Evolutionary conservation across 1,284 basidiomycete species (phyloP).

Genomic region (Coniophora puteana): DNA sequence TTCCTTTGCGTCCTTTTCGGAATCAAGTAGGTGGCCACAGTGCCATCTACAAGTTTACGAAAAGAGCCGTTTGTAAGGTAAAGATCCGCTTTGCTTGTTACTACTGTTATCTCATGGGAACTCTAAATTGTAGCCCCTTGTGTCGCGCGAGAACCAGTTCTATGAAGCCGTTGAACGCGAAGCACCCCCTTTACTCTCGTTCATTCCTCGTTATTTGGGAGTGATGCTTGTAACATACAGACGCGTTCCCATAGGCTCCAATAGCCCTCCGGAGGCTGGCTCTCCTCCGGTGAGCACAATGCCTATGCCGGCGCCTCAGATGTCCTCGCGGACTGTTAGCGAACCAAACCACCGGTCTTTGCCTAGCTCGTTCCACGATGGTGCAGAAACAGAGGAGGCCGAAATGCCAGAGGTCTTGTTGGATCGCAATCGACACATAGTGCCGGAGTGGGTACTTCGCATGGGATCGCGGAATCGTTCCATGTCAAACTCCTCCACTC

Average conservation of each 20-base stretch:
- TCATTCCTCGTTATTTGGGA: slow-evolving; percentile 95
- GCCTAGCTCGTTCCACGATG: no score
- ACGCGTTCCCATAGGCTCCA: slow-evolving; percentile 52
- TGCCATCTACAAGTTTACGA: slow-evolving; percentile 98
- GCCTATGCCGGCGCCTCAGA: slow-evolving; percentile 30
- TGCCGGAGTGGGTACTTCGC: slow-evolving; percentile 88
- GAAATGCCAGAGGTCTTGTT: slow-evolving; percentile 90
- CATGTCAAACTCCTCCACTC: slow-evolving; percentile 43
- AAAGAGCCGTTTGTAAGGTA: slow-evolving; percentile 97
- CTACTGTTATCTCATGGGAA: slow-evolving; percentile 15
- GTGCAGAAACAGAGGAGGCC: slow-evolving; percentile 50
- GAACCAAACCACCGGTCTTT: slow-evolving; percentile 16
- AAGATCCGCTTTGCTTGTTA: slow-evolving; percentile 24
- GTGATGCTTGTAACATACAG: slow-evolving; percentile 98
- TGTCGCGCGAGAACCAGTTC: slow-evolving; percentile 95
- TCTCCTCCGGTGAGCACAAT: slow-evolving; percentile 10
- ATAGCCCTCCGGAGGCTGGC: slow-evolving; percentile 24
- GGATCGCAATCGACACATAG: slow-evolving; percentile 92
- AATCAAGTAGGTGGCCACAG: slow-evolving; percentile 98
- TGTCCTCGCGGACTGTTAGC: slow-evolving; percentile 35
- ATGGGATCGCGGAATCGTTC: slow-evolving; percentile 47
- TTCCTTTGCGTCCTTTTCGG: slow-evolving; percentile 92
- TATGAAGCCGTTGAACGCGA: slow-evolving; percentile 96
- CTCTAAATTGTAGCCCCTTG: slow-evolving; percentile 92
- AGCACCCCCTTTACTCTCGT: slow-evolving; percentile 86